Evolutionary conservation across 2,329 filamentous ascomycete genomes (phyloP).

Genomic region (Stromatinia cepivora): DNA sequence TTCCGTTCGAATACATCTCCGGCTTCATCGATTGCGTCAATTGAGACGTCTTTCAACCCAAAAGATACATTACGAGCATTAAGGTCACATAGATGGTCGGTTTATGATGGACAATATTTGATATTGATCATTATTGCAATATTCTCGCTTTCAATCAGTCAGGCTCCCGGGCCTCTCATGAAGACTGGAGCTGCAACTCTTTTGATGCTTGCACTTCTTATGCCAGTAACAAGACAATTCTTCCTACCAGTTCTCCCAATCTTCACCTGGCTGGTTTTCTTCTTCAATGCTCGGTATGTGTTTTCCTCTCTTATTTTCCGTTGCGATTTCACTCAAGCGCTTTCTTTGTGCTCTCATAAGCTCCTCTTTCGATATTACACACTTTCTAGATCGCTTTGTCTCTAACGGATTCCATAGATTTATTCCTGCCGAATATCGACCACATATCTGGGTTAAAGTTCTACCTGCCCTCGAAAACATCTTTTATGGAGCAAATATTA

Average conservation of each 20-base stretch:
- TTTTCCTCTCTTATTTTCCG: not conserved
- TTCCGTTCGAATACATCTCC: conserved; percentile 66
- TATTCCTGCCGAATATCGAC: conserved; percentile 83
- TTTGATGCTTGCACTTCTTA: conserved; percentile 68
- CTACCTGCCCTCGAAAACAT: conserved; percentile 94
- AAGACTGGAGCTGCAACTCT: conserved; percentile 72
- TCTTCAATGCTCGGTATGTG: conserved; percentile 73
- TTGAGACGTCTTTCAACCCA: conserved; percentile 82
- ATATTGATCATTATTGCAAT: conserved; percentile 72
- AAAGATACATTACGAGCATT: conserved; percentile 74
- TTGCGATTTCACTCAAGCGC: conserved; percentile 1
- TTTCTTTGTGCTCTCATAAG: conserved; percentile 24
- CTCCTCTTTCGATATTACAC: conserved; percentile 20
- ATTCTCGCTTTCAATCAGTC: conserved; percentile 81
- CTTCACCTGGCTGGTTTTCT: conserved; percentile 84
- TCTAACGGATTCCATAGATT: conserved; percentile 58
- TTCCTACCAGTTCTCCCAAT: conserved; percentile 85
- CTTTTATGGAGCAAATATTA: conserved; percentile 91
- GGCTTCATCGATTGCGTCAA: conserved; percentile 69
- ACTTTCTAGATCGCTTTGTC: conserved; percentile 9
- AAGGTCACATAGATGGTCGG: conserved; percentile 74
- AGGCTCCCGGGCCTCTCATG: conserved; percentile 71
- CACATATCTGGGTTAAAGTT: conserved; percentile 93
- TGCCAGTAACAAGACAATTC: conserved; percentile 87
- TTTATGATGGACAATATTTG: conserved; percentile 83